These are phyloP conservation scores for Hexamita inflata DNA, from an alignment of 208 protist species.

Conservation along the genomic window DNA sequence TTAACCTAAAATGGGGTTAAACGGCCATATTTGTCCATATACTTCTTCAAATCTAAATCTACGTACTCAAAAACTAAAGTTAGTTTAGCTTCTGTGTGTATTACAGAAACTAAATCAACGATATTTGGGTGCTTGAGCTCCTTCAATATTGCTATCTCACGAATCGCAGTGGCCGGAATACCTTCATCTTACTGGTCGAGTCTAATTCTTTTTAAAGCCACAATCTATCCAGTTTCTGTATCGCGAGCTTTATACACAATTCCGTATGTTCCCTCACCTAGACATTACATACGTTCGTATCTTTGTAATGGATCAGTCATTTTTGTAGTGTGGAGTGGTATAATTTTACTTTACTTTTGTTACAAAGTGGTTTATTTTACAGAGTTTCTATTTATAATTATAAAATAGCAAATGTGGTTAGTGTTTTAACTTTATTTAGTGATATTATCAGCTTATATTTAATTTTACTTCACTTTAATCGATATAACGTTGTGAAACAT, in stretches of 20 bases:
- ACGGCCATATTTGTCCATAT: slow-evolving; percentile 16
- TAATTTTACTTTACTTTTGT: too few species aligned
- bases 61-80: slow-evolving; percentile 63
- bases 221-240: slow-evolving; percentile 50
- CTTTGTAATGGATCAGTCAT: slow-evolving; percentile 22
- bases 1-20: slow-evolving; percentile 32
- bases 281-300: not conserved
- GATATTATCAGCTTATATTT: too few species aligned
- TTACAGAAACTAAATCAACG: slow-evolving; percentile 58
- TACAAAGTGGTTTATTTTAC: too few species aligned
- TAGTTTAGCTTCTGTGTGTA: slow-evolving; percentile 54
- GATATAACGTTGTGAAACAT: too few species aligned
- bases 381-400: too few species aligned
- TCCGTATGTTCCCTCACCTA: slow-evolving; percentile 47
- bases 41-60: slow-evolving; percentile 58
- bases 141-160: slow-evolving; percentile 56
- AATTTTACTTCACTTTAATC: too few species aligned
- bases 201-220: slow-evolving; percentile 88
- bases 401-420: too few species aligned
- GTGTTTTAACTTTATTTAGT: too few species aligned
- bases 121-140: slow-evolving; percentile 86
- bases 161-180: slow-evolving; percentile 35
- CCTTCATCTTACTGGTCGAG: slow-evolving; percentile 77
- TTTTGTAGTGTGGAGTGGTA: too few species aligned
- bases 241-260: slow-evolving; percentile 38